These are phyloP conservation scores for Dothistroma septosporum DNA, from an alignment of 2,329 filamentous ascomycete species.

Conservation along the genomic window DNA sequence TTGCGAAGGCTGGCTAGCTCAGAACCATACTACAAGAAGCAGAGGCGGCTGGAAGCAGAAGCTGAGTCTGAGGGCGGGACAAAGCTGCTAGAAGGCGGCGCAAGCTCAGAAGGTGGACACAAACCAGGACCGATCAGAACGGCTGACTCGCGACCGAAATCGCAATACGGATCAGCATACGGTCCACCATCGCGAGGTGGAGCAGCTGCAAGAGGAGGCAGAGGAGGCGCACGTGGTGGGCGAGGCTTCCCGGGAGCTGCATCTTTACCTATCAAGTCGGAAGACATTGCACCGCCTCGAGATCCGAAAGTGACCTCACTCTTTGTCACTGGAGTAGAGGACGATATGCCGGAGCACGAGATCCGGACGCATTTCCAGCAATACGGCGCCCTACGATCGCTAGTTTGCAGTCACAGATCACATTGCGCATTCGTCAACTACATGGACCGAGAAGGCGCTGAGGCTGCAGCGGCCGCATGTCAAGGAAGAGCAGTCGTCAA, in stretches of 20 bases:
- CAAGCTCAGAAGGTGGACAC: conserved; percentile 35
- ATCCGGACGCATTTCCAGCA: conserved; percentile 84
- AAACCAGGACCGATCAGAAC: conserved; percentile 73
- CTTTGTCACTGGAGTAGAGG: conserved; percentile 92
- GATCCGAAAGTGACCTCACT: conserved; percentile 87
- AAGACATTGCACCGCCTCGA: conserved; percentile 79
- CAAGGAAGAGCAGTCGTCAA: conserved; percentile 86
- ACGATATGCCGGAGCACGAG: conserved; percentile 89
- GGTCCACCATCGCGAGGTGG: conserved; percentile 20
- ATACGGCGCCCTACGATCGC: conserved; percentile 83
- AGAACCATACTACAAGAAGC: conserved; percentile 92
- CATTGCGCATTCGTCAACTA: conserved; percentile 98
- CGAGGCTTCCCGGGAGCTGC: conserved; percentile 66
- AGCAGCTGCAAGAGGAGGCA: conserved; percentile 30
- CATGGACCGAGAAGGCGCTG: conserved; percentile 75
- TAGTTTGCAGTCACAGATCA: conserved; percentile 94
- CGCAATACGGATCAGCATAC: conserved; percentile 32
- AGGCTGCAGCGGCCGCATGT: conserved; percentile 77
- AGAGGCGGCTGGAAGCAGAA: conserved; percentile 59
- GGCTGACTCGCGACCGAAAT: conserved; percentile 48
- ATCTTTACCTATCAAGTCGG: conserved; percentile 71
- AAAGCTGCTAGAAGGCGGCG: conserved; percentile 42
- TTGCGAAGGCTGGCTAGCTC: conserved; percentile 80
- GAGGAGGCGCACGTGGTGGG: conserved; percentile 43
- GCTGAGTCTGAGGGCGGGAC: conserved; percentile 36